Evolutionary conservation across 306 rosid genomes (phyloP).

Genomic region (Cucurbita maxima): DNA sequence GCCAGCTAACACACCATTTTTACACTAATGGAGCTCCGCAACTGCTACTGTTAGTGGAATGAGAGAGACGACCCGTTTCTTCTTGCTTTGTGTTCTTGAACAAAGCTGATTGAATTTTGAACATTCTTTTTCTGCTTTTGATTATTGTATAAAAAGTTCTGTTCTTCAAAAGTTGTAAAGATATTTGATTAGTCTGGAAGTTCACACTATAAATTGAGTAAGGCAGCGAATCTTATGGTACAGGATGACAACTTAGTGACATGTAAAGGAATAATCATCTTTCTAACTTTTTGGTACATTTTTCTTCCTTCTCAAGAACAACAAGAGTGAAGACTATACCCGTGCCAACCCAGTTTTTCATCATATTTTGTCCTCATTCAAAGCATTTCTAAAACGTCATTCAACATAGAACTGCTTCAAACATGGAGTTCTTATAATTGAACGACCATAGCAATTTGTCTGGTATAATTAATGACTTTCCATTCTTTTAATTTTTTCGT

Average conservation of each 20-base stretch:
- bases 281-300: background rate
- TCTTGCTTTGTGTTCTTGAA: background rate
- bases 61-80: background rate
- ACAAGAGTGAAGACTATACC: background rate
- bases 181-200: background rate
- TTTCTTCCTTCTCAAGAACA: background rate
- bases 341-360: too few species aligned
- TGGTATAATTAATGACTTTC: too few species aligned
- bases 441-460: too few species aligned
- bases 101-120: background rate
- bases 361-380: too few species aligned
- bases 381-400: too few species aligned
- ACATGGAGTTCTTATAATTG: too few species aligned
- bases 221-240: background rate
- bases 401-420: too few species aligned
- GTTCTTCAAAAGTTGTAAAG: background rate
- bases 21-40: background rate
- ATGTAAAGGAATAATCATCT: background rate
- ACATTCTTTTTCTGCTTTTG: background rate
- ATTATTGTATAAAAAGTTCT: background rate
- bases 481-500: too few species aligned
- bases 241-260: background rate
- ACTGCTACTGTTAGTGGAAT: background rate
- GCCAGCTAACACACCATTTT: conserved; percentile 5
- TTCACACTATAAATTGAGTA: background rate